A percentile compares a stretch with the other conserved stretches of the same genome.
Evolutionary conservation across 2,329 filamentous ascomycete genomes (phyloP).

Genomic region (Cytospora piceicola): DNA sequence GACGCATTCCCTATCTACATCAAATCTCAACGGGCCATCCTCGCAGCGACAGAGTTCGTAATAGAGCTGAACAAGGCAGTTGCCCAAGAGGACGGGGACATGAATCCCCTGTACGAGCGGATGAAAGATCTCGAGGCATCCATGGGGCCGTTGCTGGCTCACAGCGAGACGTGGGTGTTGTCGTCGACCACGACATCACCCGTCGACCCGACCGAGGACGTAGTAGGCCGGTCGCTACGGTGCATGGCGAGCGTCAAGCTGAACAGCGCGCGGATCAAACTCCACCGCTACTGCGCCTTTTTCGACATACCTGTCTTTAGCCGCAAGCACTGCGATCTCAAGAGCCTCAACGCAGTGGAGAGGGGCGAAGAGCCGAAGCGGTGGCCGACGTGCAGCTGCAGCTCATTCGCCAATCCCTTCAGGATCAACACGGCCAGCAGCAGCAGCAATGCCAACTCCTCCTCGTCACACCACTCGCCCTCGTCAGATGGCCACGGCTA

Average conservation of each 20-base stretch:
- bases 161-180: constrained; percentile 43
- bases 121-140: constrained; percentile 47
- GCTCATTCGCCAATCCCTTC: constrained; percentile 37
- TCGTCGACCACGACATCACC: constrained; percentile 41
- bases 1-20: constrained; percentile 50
- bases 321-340: constrained; percentile 54
- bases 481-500: constrained; percentile 18
- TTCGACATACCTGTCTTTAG: constrained; percentile 54
- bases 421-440: constrained; percentile 32
- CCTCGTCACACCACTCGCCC: constrained; percentile 8
- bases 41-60: constrained; percentile 52
- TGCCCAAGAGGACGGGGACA: constrained; percentile 41
- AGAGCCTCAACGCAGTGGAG: constrained; percentile 36
- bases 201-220: constrained; percentile 45
- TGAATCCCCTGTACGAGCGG: constrained; percentile 45
- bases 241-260: constrained; percentile 55
- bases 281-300: constrained; percentile 57
- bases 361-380: constrained; percentile 36
- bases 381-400: constrained; percentile 44
- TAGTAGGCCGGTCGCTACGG: constrained; percentile 48
- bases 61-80: constrained; percentile 51
- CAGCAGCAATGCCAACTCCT: constrained; percentile 3
- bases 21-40: constrained; percentile 52
- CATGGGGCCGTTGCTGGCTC: constrained; percentile 44
- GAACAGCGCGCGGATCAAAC: constrained; percentile 56